Base-by-base conservation (phyloP, 495 filamentous ascomycete genomes). In the Penicillium bovifimosum region DNA sequence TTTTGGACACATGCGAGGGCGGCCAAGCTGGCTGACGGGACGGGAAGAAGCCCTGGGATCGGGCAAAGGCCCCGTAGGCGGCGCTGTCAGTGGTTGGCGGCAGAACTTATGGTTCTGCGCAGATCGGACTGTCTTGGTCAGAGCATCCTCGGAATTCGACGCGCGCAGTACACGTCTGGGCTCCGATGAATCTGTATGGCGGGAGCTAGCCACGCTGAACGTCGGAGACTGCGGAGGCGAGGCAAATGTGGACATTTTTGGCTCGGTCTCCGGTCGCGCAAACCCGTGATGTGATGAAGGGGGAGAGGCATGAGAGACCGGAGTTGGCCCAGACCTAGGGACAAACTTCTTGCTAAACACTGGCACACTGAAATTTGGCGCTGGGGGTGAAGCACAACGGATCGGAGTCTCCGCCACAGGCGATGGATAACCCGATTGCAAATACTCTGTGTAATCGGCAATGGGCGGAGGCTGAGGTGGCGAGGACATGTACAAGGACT, bases 361-460 rank as follows among this genome's bases (percentile, higher is more conserved):
- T 13, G 76, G 76, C 24, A 79, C 75, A 48, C 76, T 79, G 47
- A 78, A 79, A 52, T 79, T 78, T 2, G 74, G 75, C 7, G 75
- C 69, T 17, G 74, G 66, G 1, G 70, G 67, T 0, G 74, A 77
- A 8, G 67, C 54, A 50, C 71, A 60, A 35, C 68, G 66, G n/a
- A 60, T 36, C 1, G 64, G 38, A 7, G 57, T 39, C 17, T 74
- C 68, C 11, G 65, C 63, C 8, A 61, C 44, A 20, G 73, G 63
- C 39, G 65, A 66, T 29, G 64, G 51, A 26, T 61, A 52, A 17
- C 55, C 55, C 13, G 53, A 40, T 27, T 68, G 55, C 8, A 60
- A 26, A 9, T 45, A 44, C 28, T 65, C 62, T n/a, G 42, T 50
- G 28, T 44, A 34, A 6, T 54, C 38, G 5, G 54, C 14, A 16